These are phyloP conservation scores for Parascedosporium putredinis DNA, from an alignment of 2,329 filamentous ascomycete species.

Conservation along the genomic window DNA sequence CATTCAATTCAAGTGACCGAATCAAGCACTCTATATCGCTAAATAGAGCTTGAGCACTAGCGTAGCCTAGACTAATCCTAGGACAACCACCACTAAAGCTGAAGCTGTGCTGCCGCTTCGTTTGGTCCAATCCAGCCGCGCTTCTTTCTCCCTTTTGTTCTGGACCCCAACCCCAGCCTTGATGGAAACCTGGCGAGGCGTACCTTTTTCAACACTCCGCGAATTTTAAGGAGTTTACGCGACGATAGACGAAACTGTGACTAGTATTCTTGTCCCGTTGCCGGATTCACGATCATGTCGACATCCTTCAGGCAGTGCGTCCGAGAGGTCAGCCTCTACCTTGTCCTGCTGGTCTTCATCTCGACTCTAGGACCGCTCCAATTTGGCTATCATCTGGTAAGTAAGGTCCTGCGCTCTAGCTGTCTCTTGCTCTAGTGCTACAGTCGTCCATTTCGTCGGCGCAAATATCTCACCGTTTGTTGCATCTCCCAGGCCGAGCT, in stretches of 20 bases:
- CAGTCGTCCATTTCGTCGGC: too few relatives aligned
- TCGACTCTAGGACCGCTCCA: slow-evolving; percentile 81
- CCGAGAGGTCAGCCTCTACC: slow-evolving; percentile 38
- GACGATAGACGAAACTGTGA: too few relatives aligned
- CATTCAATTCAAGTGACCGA: too few relatives aligned
- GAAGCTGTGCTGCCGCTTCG: too few relatives aligned
- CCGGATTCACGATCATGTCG: slow-evolving; percentile 1
- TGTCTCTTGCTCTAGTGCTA: slow-evolving; percentile 10
- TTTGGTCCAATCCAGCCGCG: too few relatives aligned
- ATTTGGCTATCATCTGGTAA: slow-evolving; percentile 87
- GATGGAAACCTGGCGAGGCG: neutral
- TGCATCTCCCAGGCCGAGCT: slow-evolving; percentile 61
- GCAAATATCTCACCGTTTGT: too few relatives aligned
- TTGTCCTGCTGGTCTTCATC: slow-evolving; percentile 64
- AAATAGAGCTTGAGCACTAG: too few relatives aligned
- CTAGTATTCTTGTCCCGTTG: too few relatives aligned
- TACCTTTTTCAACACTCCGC: neutral
- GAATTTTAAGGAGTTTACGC: too few relatives aligned
- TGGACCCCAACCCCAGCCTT: neutral
- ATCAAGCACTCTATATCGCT: too few relatives aligned
- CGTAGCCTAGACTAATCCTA: too few relatives aligned
- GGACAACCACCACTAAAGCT: too few relatives aligned
- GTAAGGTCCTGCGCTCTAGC: slow-evolving; percentile 12
- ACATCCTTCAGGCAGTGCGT: neutral
- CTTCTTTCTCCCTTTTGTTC: neutral